Evolutionary conservation across 257 asterid species (phyloP).

Genomic region (Gentiana straminea): DNA sequence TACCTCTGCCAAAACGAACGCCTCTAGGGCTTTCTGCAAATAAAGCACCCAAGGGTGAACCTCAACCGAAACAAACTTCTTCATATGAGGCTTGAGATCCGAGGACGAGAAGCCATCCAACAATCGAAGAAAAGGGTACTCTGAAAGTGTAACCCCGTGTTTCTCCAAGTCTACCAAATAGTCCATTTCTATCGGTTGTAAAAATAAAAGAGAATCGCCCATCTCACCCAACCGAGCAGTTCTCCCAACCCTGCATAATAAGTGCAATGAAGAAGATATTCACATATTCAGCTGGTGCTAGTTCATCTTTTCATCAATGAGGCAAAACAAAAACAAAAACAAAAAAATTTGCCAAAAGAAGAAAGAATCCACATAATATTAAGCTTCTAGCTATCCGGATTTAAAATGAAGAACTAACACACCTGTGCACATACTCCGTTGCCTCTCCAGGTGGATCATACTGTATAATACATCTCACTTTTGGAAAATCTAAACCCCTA

Average conservation of each 20-base stretch:
- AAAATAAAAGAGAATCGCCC: conserved; percentile 69
- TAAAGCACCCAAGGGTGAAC: conserved; percentile 77
- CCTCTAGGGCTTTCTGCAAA: conserved; percentile 74
- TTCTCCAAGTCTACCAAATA: conserved; percentile 71
- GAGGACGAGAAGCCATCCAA: conserved; percentile 44
- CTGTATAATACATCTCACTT: conserved; percentile 88
- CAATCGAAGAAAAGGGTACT: conserved; percentile 68
- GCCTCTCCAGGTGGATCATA: conserved; percentile 99
- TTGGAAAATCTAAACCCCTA: conserved; percentile 95
- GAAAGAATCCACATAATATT: no score
- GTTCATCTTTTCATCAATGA: no score
- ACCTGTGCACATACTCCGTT: conserved; percentile 98
- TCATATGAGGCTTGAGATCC: conserved; percentile 31
- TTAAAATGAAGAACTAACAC: conserved; percentile 8
- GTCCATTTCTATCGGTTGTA: conserved; percentile 74
- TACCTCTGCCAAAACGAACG: conserved; percentile 56
- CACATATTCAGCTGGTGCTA: no score
- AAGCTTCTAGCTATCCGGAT: no score
- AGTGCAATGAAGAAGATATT: neutral
- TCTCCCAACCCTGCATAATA: conserved; percentile 77
- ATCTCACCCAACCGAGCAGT: conserved; percentile 91
- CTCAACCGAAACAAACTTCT: conserved; percentile 58
- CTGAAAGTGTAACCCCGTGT: conserved; percentile 61
- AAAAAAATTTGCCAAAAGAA: no score
- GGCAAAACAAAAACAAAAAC: no score